These are phyloP conservation scores for Candida piceae DNA, from an alignment of 805 yeast species.

Conservation along the genomic window DNA sequence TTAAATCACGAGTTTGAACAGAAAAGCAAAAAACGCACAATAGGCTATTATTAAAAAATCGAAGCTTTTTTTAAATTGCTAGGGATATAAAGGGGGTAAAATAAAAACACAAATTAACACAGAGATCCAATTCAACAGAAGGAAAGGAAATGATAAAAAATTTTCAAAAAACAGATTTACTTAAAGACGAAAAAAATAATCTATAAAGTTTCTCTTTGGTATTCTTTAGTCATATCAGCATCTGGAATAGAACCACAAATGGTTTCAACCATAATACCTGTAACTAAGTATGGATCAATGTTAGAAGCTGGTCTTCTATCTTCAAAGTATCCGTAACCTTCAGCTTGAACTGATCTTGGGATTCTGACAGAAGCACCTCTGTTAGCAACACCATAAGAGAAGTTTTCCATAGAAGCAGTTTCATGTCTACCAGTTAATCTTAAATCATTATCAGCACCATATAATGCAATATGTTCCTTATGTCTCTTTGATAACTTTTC, in stretches of 20 bases:
- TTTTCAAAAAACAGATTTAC: no score
- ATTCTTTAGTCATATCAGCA: slow-evolving; percentile 92
- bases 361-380: slow-evolving; percentile 99
- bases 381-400: slow-evolving; percentile 98
- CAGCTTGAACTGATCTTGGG: slow-evolving; percentile 98
- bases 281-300: slow-evolving; percentile 97
- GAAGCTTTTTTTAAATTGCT: no score
- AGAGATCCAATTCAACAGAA: no score
- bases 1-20: no score
- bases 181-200: slow-evolving; percentile 1
- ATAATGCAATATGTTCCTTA: slow-evolving; percentile 89
- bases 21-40: no score
- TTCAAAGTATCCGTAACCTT: slow-evolving; percentile 97
- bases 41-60: no score
- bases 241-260: slow-evolving; percentile 91
- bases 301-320: slow-evolving; percentile 99
- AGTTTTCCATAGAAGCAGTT: slow-evolving; percentile 88
- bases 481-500: slow-evolving; percentile 94
- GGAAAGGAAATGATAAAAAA: no score
- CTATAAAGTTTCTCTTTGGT: slow-evolving; percentile 57
- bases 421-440: slow-evolving; percentile 98
- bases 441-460: slow-evolving; percentile 91
- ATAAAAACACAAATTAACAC: no score
- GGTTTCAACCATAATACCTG: slow-evolving; percentile 97
- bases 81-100: no score